Conservation (phyloP, 2,329 filamentous ascomycete species). For the Aspergillus ibericus region DNA sequence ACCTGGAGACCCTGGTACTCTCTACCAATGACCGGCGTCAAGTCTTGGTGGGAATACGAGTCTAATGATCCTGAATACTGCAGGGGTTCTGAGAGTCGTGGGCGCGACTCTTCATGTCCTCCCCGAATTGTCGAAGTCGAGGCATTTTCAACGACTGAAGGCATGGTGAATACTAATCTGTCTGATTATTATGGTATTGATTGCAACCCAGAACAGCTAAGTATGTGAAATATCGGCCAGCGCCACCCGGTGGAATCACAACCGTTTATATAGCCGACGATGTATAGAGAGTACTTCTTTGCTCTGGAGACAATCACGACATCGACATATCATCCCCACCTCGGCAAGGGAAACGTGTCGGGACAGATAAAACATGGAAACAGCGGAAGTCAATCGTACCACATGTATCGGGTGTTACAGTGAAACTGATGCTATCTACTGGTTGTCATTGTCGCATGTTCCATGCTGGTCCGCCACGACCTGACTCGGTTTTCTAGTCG, state of each 20-base stretch:
- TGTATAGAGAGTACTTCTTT: not conserved
- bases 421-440: not conserved
- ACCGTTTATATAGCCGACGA: not conserved
- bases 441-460: not conserved
- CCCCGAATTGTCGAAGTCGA: constrained; percentile 19
- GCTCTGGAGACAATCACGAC: not conserved
- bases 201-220: not conserved
- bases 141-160: constrained; percentile 12
- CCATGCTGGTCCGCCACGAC: not conserved
- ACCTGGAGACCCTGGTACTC: constrained; percentile 42
- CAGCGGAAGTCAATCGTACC: not conserved
- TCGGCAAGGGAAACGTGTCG: not conserved
- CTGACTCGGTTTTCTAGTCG: not conserved
- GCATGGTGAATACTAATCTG: constrained; percentile 12
- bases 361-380: not conserved
- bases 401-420: not conserved
- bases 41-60: constrained; percentile 40
- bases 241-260: not conserved
- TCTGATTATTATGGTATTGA: not conserved
- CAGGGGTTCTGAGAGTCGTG: constrained; percentile 33
- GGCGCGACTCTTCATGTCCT: constrained; percentile 24
- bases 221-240: not conserved
- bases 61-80: constrained; percentile 41
- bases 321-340: not conserved
- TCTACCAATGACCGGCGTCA: constrained; percentile 43